Evolutionary conservation across 345 rosid genomes (phyloP).

Genomic region (Crucihimalaya himalaica): DNA sequence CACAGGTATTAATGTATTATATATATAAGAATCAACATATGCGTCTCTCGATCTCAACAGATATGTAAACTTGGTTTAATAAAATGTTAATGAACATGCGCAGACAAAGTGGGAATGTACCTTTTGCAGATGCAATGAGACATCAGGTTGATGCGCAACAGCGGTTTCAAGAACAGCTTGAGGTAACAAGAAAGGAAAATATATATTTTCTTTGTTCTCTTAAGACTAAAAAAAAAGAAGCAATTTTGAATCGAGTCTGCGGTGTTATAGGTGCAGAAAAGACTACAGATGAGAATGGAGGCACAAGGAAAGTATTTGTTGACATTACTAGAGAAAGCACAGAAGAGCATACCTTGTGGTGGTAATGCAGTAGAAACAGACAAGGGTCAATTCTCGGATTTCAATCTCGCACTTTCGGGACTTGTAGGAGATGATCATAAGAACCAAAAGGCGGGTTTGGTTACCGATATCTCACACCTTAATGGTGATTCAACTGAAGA

Average conservation of each 20-base stretch:
- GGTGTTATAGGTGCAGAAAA: constrained; percentile 61
- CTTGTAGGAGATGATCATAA: constrained; percentile 41
- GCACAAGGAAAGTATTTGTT: constrained; percentile 85
- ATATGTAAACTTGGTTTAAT: constrained; percentile 17
- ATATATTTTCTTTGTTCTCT: neutral
- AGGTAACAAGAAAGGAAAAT: constrained; percentile 46
- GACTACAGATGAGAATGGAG: constrained; percentile 82
- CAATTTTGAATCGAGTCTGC: neutral
- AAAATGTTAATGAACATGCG: neutral
- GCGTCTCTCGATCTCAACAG: neutral
- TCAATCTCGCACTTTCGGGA: constrained; percentile 52
- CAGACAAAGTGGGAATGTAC: constrained; percentile 48
- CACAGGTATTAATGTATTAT: constrained; percentile 47
- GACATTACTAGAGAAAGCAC: constrained; percentile 74
- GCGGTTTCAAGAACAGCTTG: constrained; percentile 64
- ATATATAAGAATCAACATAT: neutral
- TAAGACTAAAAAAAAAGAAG: neutral
- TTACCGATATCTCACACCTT: constrained; percentile 15
- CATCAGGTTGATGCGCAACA: constrained; percentile 61
- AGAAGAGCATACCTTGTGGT: constrained; percentile 49
- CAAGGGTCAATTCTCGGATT: constrained; percentile 45
- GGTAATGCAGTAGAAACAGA: constrained; percentile 35
- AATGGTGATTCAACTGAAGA: constrained; percentile 24
- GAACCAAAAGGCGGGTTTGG: constrained; percentile 27
- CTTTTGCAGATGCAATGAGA: constrained; percentile 51